Evolutionary conservation across 768 basidiomycete genomes (phyloP).

Genomic region (Rubroboletus pulcherrimus): DNA sequence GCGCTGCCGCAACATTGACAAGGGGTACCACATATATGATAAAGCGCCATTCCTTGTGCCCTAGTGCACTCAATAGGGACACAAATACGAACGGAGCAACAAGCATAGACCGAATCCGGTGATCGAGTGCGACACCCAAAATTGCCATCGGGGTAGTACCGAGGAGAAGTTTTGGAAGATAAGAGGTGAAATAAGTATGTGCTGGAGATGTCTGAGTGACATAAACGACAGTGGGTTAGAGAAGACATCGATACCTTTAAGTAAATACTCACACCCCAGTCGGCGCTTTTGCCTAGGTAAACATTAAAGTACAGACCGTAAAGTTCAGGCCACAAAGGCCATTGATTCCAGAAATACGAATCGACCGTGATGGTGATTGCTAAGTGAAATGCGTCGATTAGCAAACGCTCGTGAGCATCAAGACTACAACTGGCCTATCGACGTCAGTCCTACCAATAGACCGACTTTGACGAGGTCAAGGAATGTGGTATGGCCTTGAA

Average conservation of each 20-base stretch:
- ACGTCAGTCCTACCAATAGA: conserved; percentile 42
- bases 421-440: conserved; percentile 43
- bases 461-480: conserved; percentile 46
- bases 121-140: conserved; percentile 48
- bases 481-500: conserved; percentile 41
- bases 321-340: conserved; percentile 84
- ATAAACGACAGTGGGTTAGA: neutral
- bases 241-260: neutral
- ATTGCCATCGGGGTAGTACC: conserved; percentile 57
- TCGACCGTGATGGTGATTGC: conserved; percentile 67
- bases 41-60: conserved; percentile 99
- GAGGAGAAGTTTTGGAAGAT: conserved; percentile 78
- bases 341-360: conserved; percentile 78
- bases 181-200: conserved; percentile 58
- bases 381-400: conserved; percentile 24
- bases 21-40: conserved; percentile 82
- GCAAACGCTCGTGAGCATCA: neutral
- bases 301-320: conserved; percentile 81
- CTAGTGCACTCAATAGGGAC: conserved; percentile 64
- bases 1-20: conserved; percentile 76
- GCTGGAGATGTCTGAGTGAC: conserved; percentile 60
- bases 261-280: conserved; percentile 80
- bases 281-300: conserved; percentile 74
- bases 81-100: conserved; percentile 53
- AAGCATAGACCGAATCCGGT: conserved; percentile 47